Percentiles rank a stretch among this genome's conserved stretches.
phyloP scores from a whole-genome alignment of 257 asterid species.

The Schizonepeta tenuifolia region DNA sequence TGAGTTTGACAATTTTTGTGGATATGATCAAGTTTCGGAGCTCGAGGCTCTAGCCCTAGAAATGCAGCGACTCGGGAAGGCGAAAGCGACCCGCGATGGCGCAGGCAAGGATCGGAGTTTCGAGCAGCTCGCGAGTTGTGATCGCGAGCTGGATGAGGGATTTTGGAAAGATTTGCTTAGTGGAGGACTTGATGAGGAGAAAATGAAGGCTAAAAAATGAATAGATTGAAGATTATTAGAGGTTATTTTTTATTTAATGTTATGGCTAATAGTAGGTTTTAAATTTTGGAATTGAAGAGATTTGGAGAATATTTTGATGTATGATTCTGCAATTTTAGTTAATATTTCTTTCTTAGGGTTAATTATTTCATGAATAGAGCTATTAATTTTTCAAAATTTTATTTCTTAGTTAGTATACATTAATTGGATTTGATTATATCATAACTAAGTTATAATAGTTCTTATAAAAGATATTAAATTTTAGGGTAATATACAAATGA shows the following conservation, averaged over 20 bases:
- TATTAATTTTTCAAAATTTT: too few relatives aligned
- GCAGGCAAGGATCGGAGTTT: slow-evolving; percentile 24
- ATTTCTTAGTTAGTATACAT: too few relatives aligned
- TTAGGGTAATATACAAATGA: too few relatives aligned
- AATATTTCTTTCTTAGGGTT: too few relatives aligned
- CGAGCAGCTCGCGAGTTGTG: neutral
- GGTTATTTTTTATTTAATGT: slow-evolving; percentile 41
- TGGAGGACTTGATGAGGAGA: slow-evolving; percentile 47
- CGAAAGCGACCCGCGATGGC: slow-evolving; percentile 31
- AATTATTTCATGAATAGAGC: too few relatives aligned
- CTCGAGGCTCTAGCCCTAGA: slow-evolving; percentile 73
- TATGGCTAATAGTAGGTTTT: slow-evolving; percentile 50
- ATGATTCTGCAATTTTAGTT: too few relatives aligned
- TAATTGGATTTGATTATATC: too few relatives aligned
- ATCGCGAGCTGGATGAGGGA: slow-evolving; percentile 57
- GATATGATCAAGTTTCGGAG: slow-evolving; percentile 52
- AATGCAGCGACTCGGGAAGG: slow-evolving; percentile 70
- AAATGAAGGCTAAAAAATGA: slow-evolving; percentile 33
- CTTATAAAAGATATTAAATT: too few relatives aligned
- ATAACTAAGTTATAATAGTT: too few relatives aligned
- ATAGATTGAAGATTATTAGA: too few relatives aligned
- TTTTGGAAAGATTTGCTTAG: slow-evolving; percentile 70
- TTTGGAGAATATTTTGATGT: neutral
- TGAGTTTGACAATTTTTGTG: slow-evolving; percentile 36
- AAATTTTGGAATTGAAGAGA: slow-evolving; percentile 36